A percentile compares a stretch with the other conserved stretches of the same genome.
These are phyloP conservation scores for Hymenoscyphus scutula DNA, from an alignment of 2,329 filamentous ascomycete genomes.

Conservation along the genomic window DNA sequence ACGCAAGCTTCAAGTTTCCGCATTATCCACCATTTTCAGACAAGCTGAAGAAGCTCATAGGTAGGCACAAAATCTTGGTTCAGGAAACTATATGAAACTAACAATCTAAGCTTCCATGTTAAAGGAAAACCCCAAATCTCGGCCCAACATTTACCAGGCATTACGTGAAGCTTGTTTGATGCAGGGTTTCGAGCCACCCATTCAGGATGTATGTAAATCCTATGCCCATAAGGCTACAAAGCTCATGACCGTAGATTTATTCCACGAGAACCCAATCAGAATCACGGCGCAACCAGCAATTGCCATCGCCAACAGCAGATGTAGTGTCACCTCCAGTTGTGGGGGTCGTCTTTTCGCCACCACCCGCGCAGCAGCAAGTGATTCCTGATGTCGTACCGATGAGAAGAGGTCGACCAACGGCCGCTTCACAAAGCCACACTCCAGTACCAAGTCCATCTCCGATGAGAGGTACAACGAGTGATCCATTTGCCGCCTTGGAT, in stretches of 20 bases:
- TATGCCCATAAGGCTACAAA: constrained; percentile 4
- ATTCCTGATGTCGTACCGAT: constrained; percentile 92
- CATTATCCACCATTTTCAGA: constrained; percentile 87
- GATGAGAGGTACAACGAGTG: constrained; percentile 64
- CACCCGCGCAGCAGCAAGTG: constrained; percentile 64
- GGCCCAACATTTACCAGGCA: constrained; percentile 94
- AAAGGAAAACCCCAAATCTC: constrained; percentile 68
- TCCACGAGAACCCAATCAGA: constrained; percentile 63
- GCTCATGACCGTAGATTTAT: constrained; percentile 61
- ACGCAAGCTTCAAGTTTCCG: constrained; percentile 91
- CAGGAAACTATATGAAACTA: constrained; percentile 13
- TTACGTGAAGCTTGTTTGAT: constrained; percentile 83
- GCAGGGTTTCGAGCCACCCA: constrained; percentile 81
- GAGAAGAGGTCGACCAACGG: constrained; percentile 76
- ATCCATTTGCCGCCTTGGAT: constrained; percentile 91
- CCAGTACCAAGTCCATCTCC: constrained; percentile 65
- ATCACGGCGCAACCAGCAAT: constrained; percentile 53
- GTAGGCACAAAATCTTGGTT: constrained; percentile 48
- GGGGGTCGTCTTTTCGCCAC: constrained; percentile 79
- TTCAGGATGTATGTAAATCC: constrained; percentile 73
- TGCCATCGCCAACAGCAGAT: constrained; percentile 55
- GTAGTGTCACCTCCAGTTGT: constrained; percentile 57
- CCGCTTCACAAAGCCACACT: constrained; percentile 46
- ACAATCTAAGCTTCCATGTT: constrained; percentile 73
- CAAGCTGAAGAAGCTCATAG: constrained; percentile 83